Base-by-base conservation (phyloP, 2,329 filamentous ascomycete species). In the Neofusicoccum kwambonambiense region DNA sequence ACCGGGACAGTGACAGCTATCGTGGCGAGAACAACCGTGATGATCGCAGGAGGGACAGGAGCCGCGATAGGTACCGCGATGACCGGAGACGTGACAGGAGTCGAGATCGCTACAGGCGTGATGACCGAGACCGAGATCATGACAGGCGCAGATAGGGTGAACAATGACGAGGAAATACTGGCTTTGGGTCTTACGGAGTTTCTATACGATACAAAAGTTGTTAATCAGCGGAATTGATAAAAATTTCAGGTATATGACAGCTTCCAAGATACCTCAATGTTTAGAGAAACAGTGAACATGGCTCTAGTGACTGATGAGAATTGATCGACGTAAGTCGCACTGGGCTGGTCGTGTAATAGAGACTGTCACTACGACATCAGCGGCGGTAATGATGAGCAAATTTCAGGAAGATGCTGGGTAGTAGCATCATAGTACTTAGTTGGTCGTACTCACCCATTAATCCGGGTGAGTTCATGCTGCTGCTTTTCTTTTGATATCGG, bases 61-160 rank as follows among this genome's bases (percentile, higher is more conserved):
- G 74, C 70, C 75, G 77, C 52, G 78, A 81, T 68, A 75, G 79
- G 41, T 73, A 78, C 64, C 74, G 76, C 66, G 77, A 74, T 39
- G 73, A 75, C 50, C 67, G 71, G 65, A 49, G 52, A 13, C 42
- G 62, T 19, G 62, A 64, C 5, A 51, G 62, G 19, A 64, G 62
- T 67, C 71, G 74, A 54, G 76, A 81, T 54, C 67, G 69, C 50
- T 70, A 78, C 64, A 74, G 76, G 67, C 67, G 71, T 61, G 77
- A 74, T 34, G 72, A 75, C 42, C 54, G 64, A 2, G 75, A 81
- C 64, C 70, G 76, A 37, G 76, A 79, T 22, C 62, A 67, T 41
- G 72, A 74, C 13, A 68, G 73, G 9, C 69, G 72, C n/a, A 67
- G 71, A 17, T 65, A 70, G n/a, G n/a, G 15, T 9, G 7, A n/a